Conservation (phyloP, 164 flowering plant species). For the Warburgia ugandensis region DNA sequence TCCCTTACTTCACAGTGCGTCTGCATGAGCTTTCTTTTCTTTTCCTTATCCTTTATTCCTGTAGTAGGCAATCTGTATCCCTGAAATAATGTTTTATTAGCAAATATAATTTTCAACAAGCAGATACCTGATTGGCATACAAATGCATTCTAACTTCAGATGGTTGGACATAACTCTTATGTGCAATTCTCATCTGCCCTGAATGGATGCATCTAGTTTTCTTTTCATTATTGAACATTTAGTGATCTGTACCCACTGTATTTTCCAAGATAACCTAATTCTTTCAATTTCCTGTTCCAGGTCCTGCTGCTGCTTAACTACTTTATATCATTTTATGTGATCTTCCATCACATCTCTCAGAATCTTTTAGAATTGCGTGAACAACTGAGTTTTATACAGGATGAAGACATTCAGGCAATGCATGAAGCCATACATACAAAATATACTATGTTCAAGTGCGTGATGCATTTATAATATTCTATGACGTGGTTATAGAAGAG, state of each 20-base stretch:
- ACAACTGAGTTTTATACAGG: slow-evolving; percentile 56
- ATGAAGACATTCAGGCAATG: slow-evolving; percentile 60
- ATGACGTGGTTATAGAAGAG: not conserved
- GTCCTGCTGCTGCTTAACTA: slow-evolving; percentile 70
- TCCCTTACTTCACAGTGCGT: slow-evolving; percentile 88
- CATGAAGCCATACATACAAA: slow-evolving; percentile 67
- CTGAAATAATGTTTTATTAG: no score
- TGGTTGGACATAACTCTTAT: no score
- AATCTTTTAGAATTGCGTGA: slow-evolving; percentile 55
- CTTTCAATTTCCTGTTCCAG: slow-evolving; percentile 28
- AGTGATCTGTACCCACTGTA: not conserved
- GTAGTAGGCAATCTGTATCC: no score
- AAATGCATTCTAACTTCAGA: no score
- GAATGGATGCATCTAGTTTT: no score
- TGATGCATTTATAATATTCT: not conserved
- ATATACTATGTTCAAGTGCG: slow-evolving; percentile 86
- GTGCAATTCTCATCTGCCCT: no score
- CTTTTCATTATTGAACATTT: not conserved
- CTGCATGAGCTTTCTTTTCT: not conserved
- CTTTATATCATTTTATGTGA: slow-evolving; percentile 58
- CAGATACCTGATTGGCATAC: no score
- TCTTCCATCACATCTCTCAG: slow-evolving; percentile 65
- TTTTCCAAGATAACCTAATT: slow-evolving; percentile 8
- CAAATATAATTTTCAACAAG: no score
- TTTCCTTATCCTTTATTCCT: not conserved